Percentiles rank a stretch among this genome's conserved stretches.
Conservation (phyloP, 352 stramenopile species). For the Phytophthora megakarya region DNA sequence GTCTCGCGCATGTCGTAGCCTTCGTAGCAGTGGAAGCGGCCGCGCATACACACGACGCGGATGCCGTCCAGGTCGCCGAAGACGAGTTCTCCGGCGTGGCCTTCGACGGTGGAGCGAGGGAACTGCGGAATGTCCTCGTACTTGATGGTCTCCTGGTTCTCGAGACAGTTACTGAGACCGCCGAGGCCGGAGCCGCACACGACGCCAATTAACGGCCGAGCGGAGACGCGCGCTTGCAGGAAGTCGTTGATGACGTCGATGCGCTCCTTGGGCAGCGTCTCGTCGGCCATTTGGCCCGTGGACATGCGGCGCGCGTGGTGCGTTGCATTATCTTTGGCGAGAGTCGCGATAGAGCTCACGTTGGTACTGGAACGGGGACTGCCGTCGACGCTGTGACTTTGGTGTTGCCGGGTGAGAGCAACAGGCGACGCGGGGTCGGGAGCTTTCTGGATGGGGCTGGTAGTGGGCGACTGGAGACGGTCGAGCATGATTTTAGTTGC, state of each 20-base stretch:
- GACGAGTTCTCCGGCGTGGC: slow-evolving; percentile 93
- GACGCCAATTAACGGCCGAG: slow-evolving; percentile 61
- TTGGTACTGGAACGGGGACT: background rate
- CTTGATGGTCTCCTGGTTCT: slow-evolving; percentile 82
- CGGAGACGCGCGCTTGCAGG: slow-evolving; percentile 5
- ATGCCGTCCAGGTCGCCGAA: slow-evolving; percentile 86
- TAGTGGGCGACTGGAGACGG: slow-evolving; percentile 2
- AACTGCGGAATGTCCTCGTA: slow-evolving; percentile 87
- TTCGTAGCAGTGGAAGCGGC: slow-evolving; percentile 96
- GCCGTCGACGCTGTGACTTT: slow-evolving; percentile 43
- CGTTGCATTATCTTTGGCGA: slow-evolving; percentile 8
- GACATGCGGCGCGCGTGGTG: slow-evolving; percentile 38
- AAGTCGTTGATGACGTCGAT: slow-evolving; percentile 23
- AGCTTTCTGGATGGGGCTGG: slow-evolving; percentile 2
- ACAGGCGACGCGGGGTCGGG: slow-evolving; percentile 1
- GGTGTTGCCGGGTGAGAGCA: slow-evolving; percentile 16
- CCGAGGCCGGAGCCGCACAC: slow-evolving; percentile 84
- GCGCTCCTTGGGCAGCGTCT: slow-evolving; percentile 27
- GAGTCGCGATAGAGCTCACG: slow-evolving; percentile 1
- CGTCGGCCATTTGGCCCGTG: slow-evolving; percentile 64
- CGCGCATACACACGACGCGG: slow-evolving; percentile 92
- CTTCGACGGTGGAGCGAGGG: slow-evolving; percentile 89
- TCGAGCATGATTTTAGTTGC: slow-evolving; percentile 5
- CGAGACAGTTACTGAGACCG: slow-evolving; percentile 85
- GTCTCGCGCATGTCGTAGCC: slow-evolving; percentile 94